Evolutionary conservation across 768 basidiomycete genomes (phyloP).

Genomic region (Mycena rebaudengoi): DNA sequence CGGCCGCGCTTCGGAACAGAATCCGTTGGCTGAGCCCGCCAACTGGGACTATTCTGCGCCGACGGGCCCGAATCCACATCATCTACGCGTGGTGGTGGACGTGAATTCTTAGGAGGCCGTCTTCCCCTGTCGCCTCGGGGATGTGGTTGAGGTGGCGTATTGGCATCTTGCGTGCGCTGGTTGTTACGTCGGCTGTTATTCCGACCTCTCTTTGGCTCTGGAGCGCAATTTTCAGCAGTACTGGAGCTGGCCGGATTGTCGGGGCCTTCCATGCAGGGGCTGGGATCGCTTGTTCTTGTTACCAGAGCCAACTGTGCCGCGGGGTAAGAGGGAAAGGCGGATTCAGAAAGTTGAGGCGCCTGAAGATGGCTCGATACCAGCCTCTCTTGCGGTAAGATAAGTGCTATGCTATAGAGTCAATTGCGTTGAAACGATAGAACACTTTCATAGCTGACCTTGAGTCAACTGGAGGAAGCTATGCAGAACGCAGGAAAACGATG

Average conservation of each 20-base stretch:
- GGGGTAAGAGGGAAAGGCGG: no score
- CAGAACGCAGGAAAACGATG: no score
- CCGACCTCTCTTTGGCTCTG: slow-evolving; percentile 21
- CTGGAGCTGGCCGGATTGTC: slow-evolving; percentile 23
- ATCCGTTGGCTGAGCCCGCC: slow-evolving; percentile 2
- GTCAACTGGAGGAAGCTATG: no score
- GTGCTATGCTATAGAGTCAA: no score
- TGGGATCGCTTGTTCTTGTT: slow-evolving; percentile 4
- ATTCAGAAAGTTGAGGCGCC: no score
- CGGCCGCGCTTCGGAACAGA: slow-evolving; percentile 30
- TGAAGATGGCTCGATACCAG: no score
- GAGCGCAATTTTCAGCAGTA: slow-evolving; percentile 13
- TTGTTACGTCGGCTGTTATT: slow-evolving; percentile 23
- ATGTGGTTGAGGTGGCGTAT: neutral
- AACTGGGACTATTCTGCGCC: slow-evolving; percentile 3
- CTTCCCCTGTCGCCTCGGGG: neutral
- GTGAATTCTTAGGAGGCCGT: slow-evolving; percentile 2
- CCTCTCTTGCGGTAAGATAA: no score
- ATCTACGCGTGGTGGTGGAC: neutral
- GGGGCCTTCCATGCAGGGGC: slow-evolving; percentile 24
- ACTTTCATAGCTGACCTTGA: no score
- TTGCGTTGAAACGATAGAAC: no score
- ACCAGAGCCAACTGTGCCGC: slow-evolving; percentile 13
- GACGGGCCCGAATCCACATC: neutral
- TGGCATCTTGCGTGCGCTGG: slow-evolving; percentile 13